Base-by-base conservation (phyloP, 805 yeast species). In the Candida krabiensis region DNA sequence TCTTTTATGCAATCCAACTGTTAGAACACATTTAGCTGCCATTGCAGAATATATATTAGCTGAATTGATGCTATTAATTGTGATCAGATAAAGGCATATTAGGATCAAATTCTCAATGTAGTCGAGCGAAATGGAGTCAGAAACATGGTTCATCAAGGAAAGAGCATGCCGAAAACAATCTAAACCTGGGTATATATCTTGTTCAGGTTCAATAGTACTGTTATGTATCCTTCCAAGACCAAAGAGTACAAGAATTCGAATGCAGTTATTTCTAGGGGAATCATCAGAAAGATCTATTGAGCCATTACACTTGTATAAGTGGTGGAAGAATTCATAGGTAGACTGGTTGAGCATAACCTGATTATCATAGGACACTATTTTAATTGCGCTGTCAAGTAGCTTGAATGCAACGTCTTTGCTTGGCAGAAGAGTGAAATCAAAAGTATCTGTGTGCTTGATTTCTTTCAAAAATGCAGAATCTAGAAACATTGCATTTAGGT, bases 101-200 rank as follows among this genome's bases (percentile, higher is more conserved):
- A 35, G 33, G 4, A 35, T 16, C 16, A 35, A 15, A 19, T 36
- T 30, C 25, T 40, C 43, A 13, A 40, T 28, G 13, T 35, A 35
- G 3, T 35, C 19, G 7, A 35, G 15, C 2, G 39, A 14, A 5
- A 36, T 35, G 8, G 19, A 9, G 3, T 34, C 39, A 17, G 16
- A 40, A 14, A 14, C n/a, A 19, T 40, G 36, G 21, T 29, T 29
- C 4, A 35, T 19, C 4, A 40, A 9, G 11, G 36, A 30, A 9
- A 35, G 22, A 4, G 30, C 39, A 13, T 30, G 16, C 9, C 33
- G 19, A 16, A 40, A 40, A 15, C 30, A 30, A 9, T 29, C 23
- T n/a, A 40, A 26, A 4, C 43, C 43, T 2, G 43, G 43, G 19
- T 40, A 40, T 9, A 30, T 31, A 19, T 40, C 43, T 15, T 30